A percentile compares a stretch with the other conserved stretches of the same genome.
Conservation (phyloP, 768 basidiomycete genomes). For the Suillus weaverae region DNA sequence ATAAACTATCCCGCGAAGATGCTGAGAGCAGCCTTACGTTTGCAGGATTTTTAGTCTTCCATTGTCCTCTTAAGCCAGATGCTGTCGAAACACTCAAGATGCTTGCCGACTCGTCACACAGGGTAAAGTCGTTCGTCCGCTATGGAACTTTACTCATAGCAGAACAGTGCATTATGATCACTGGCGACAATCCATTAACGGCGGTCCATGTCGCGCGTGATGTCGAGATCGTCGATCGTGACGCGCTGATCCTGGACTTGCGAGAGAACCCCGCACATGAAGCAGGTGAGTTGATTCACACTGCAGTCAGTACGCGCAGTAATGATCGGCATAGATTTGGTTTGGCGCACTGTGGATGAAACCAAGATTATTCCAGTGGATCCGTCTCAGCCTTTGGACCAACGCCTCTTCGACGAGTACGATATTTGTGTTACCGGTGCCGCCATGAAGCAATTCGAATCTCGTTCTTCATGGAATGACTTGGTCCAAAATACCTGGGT, state of each 20-base stretch:
- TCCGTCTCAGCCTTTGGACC: constrained; percentile 76
- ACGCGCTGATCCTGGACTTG: constrained; percentile 88
- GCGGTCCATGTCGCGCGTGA: constrained; percentile 94
- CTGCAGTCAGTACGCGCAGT: neutral
- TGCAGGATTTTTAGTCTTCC: constrained; percentile 98
- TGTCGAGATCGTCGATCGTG: constrained; percentile 96
- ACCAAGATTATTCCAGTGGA: constrained; percentile 84
- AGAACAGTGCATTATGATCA: constrained; percentile 94
- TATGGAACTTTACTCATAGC: neutral
- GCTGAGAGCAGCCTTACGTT: constrained; percentile 81
- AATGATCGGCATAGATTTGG: constrained; percentile 56
- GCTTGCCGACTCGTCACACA: constrained; percentile 94
- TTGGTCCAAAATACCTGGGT: constrained; percentile 97
- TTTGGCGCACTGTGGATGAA: constrained; percentile 95
- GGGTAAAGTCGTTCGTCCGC: constrained; percentile 55
- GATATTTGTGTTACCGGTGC: constrained; percentile 97
- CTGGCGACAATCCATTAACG: constrained; percentile 97
- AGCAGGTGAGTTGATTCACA: constrained; percentile 49
- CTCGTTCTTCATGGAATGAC: constrained; percentile 66
- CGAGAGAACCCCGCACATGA: constrained; percentile 76
- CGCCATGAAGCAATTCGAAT: constrained; percentile 85
- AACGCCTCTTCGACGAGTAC: constrained; percentile 75
- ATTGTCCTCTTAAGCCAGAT: constrained; percentile 94
- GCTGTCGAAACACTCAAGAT: constrained; percentile 89
- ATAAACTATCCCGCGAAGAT: constrained; percentile 77